Percentiles rank a stretch among this genome's conserved stretches.
phyloP scores from a whole-genome alignment of 2,329 filamentous ascomycete species.

The Colletotrichum liaoningense region DNA sequence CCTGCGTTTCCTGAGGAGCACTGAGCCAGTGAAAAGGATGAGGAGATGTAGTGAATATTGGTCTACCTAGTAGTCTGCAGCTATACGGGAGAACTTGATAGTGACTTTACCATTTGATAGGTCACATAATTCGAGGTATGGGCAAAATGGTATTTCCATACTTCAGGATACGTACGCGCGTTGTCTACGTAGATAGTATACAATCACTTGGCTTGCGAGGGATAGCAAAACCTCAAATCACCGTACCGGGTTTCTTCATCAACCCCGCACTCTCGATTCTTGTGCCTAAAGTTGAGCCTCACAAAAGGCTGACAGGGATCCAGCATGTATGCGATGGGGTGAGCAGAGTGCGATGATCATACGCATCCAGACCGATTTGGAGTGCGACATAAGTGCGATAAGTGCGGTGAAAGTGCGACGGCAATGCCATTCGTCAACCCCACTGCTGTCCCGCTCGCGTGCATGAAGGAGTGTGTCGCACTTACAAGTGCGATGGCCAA shows the following conservation, averaged over 20 bases:
- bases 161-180: neutral
- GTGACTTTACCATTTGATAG: neutral
- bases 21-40: neutral
- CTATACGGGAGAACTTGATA: neutral
- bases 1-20: conserved; percentile 15
- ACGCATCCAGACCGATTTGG: neutral
- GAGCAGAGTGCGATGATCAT: neutral
- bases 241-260: neutral
- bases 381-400: conserved; percentile 7
- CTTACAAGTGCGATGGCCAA: neutral
- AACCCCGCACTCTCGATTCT: neutral
- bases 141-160: neutral
- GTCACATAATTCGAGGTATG: neutral
- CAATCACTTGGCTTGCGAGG: neutral
- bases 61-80: neutral
- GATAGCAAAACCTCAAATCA: neutral
- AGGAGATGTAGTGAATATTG: neutral
- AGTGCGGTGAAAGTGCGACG: neutral
- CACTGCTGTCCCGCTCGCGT: too few relatives aligned
- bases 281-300: neutral
- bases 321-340: neutral
- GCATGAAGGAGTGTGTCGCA: neutral
- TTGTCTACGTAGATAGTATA: too few relatives aligned
- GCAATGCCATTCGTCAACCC: neutral
- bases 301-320: neutral